These are phyloP conservation scores for Diaporthe batatas DNA, from an alignment of 2,329 filamentous ascomycete species.

Conservation along the genomic window DNA sequence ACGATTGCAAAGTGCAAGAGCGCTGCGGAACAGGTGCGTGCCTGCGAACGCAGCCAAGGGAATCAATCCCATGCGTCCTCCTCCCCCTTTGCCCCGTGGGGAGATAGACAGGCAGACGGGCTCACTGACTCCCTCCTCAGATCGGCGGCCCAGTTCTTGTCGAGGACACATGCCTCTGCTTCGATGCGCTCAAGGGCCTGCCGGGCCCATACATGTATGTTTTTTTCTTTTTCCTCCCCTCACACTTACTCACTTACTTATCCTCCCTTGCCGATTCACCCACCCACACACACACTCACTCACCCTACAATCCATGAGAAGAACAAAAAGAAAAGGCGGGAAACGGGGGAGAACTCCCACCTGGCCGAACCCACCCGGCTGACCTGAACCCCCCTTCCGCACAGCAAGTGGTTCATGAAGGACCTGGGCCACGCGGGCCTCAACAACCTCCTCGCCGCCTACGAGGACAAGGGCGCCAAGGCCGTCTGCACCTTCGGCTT, in stretches of 20 bases:
- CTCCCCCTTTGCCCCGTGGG: too few relatives aligned
- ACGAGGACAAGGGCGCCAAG: constrained; percentile 90
- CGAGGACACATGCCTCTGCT: constrained; percentile 96
- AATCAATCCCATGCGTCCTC: too few relatives aligned
- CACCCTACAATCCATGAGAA: background rate
- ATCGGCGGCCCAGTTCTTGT: constrained; percentile 89
- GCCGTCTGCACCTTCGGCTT: constrained; percentile 98
- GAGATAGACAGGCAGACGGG: too few relatives aligned
- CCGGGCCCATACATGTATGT: constrained; percentile 94
- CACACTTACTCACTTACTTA: background rate
- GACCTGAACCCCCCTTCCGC: too few relatives aligned
- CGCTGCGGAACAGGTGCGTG: constrained; percentile 78
- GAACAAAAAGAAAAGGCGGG: background rate
- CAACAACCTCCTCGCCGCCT: constrained; percentile 90
- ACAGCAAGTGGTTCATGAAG: constrained; percentile 93
- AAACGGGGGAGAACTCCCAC: background rate
- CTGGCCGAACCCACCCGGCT: too few relatives aligned
- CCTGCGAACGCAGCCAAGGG: too few relatives aligned
- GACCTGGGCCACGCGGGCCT: constrained; percentile 85
- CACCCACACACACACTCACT: too few relatives aligned
- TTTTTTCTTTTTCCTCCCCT: too few relatives aligned
- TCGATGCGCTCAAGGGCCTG: constrained; percentile 89
- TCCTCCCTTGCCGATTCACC: too few relatives aligned
- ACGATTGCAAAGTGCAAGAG: constrained; percentile 87
- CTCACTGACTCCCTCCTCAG: constrained; percentile 56